Conservation (phyloP, 2,329 filamentous ascomycete genomes). For the Periconia sp. region DNA sequence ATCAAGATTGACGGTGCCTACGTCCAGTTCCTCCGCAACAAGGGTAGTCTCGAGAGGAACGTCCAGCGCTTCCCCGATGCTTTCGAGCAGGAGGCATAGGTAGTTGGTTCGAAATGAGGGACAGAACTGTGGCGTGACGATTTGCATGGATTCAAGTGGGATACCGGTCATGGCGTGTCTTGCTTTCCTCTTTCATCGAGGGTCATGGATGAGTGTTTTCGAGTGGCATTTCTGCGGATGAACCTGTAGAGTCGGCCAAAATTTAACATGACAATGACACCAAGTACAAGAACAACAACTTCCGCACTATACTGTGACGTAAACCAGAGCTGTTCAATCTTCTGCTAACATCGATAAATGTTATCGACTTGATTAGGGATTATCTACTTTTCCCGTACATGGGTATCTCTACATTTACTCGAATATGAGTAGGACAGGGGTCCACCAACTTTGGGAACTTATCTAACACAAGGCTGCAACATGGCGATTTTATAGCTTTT, state of each 20-base stretch:
- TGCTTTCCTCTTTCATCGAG: conserved; percentile 35
- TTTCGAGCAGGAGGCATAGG: conserved; percentile 62
- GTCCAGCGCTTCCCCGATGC: conserved; percentile 94
- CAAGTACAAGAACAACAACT: conserved; percentile 30
- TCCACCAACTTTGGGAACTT: no score
- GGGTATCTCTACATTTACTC: no score
- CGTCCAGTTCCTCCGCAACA: conserved; percentile 98
- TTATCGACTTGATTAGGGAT: no score
- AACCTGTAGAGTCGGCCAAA: conserved; percentile 37
- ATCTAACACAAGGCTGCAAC: no score
- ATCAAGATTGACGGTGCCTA: conserved; percentile 99
- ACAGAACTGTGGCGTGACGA: conserved; percentile 30
- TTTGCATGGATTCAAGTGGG: conserved; percentile 36
- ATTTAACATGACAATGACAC: conserved; percentile 42
- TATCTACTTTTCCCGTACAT: no score
- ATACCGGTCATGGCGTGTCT: conserved; percentile 47
- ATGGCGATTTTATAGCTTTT: no score
- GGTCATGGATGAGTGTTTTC: conserved; percentile 41
- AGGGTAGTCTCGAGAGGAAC: conserved; percentile 85
- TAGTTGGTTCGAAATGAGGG: conserved; percentile 25
- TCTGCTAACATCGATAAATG: no score
- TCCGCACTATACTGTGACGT: no score
- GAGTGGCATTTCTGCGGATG: conserved; percentile 26
- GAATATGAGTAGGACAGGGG: no score
- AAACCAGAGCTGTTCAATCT: no score